Percentiles rank a stretch among this genome's conserved stretches.
phyloP scores from a whole-genome alignment of 805 yeast species.

The Yarrowia sp. region DNA sequence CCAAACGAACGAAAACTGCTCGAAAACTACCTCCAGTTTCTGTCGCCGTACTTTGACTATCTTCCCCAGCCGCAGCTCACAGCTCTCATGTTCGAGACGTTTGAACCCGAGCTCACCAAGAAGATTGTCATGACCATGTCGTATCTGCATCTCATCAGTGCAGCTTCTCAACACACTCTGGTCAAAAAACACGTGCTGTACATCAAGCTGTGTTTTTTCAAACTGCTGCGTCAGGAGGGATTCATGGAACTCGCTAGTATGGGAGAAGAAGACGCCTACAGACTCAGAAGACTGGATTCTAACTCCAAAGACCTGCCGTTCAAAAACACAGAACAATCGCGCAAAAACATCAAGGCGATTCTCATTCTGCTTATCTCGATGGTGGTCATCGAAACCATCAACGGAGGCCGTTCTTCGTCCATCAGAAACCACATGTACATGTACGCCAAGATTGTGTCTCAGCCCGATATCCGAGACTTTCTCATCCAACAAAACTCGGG shows the following conservation, averaged over 20 bases:
- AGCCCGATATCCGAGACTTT: neutral
- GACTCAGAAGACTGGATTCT: neutral
- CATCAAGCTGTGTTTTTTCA: constrained; percentile 17
- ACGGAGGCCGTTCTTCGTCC: constrained; percentile 18
- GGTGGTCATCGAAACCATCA: constrained; percentile 17
- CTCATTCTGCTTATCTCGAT: constrained; percentile 14
- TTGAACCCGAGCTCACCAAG: constrained; percentile 22
- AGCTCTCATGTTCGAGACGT: constrained; percentile 7
- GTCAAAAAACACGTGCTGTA: constrained; percentile 18
- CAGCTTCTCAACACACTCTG: constrained; percentile 6
- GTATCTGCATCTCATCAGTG: constrained; percentile 11
- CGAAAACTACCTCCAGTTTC: constrained; percentile 18
- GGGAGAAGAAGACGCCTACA: neutral
- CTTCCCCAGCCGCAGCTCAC: constrained; percentile 22
- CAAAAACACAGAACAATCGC: neutral
- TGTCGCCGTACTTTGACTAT: constrained; percentile 20
- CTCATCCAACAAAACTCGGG: constrained; percentile 12
- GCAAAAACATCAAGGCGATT: constrained; percentile 17
- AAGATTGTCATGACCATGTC: constrained; percentile 22
- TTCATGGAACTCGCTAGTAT: neutral
- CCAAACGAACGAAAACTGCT: neutral
- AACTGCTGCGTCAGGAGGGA: constrained; percentile 2
- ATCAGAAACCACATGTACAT: constrained; percentile 23
- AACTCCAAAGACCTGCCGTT: neutral
- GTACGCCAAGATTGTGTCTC: constrained; percentile 18